Conservation (phyloP, 148 eudicot species). For the Camellia lanceoleosa region DNA sequence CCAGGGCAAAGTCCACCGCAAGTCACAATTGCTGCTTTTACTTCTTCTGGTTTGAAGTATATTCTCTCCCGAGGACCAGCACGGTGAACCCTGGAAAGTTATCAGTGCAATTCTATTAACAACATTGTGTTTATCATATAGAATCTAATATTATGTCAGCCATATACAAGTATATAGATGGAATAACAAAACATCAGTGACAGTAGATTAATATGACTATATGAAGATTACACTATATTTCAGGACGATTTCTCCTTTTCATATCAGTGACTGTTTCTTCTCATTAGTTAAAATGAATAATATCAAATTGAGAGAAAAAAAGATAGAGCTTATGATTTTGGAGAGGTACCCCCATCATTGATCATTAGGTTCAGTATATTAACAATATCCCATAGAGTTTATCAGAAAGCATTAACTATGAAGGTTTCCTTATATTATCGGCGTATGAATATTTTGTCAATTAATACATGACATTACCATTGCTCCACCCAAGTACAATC, state of each 20-base stretch:
- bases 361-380: background rate
- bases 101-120: background rate
- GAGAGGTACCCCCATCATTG: background rate
- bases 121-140: background rate
- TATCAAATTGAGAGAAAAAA: no score
- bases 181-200: background rate
- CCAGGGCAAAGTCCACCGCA: conserved; percentile 99
- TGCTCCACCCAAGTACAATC: conserved; percentile 95
- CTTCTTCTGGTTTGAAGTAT: conserved; percentile 93
- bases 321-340: no score
- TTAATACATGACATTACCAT: conserved; percentile 50
- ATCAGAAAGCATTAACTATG: background rate
- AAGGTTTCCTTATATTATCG: background rate
- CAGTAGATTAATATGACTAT: background rate
- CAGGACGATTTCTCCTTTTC: background rate
- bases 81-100: conserved; percentile 81
- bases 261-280: background rate
- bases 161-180: background rate
- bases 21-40: conserved; percentile 95
- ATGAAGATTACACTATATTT: background rate
- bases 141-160: background rate
- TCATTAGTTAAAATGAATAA: background rate
- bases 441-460: background rate
- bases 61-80: conserved; percentile 96
- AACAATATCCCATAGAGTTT: background rate